A percentile compares a stretch with the other conserved stretches of the same genome.
phyloP scores from a whole-genome alignment of 2,329 filamentous ascomycete genomes.

The Ophiostoma populinum region DNA sequence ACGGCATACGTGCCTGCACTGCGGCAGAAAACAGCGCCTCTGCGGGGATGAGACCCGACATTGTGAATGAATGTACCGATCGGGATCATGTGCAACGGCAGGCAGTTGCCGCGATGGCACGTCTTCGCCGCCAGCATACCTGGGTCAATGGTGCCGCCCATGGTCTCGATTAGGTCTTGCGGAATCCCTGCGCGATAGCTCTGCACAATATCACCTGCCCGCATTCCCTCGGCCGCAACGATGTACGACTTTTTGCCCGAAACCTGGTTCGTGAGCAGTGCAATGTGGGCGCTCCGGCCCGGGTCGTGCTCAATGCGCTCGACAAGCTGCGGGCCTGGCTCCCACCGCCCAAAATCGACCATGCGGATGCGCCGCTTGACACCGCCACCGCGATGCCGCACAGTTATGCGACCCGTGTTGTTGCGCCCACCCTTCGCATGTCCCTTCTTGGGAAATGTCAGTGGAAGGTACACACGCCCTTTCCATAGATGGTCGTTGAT shows the following conservation, averaged over 20 bases:
- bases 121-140: constrained; percentile 93
- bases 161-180: constrained; percentile 66
- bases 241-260: constrained; percentile 76
- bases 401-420: constrained; percentile 66
- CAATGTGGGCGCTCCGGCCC: constrained; percentile 82
- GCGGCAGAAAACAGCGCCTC: constrained; percentile 77
- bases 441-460: constrained; percentile 87
- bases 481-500: constrained; percentile 97
- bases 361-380: constrained; percentile 81
- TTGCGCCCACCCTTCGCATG: constrained; percentile 89
- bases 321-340: constrained; percentile 68
- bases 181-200: constrained; percentile 87
- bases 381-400: constrained; percentile 84
- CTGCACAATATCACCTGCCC: constrained; percentile 79
- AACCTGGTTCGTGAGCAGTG: constrained; percentile 58
- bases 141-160: constrained; percentile 85
- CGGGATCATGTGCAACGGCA: constrained; percentile 90
- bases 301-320: constrained; percentile 96
- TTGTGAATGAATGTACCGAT: constrained; percentile 87
- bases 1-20: constrained; percentile 87
- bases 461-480: constrained; percentile 60
- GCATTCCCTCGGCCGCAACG: constrained; percentile 83
- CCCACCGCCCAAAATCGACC: constrained; percentile 70
- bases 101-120: constrained; percentile 82
- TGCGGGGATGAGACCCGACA: constrained; percentile 58